Conservation (phyloP, 345 rosid genomes). For the Arabis hirsuta region DNA sequence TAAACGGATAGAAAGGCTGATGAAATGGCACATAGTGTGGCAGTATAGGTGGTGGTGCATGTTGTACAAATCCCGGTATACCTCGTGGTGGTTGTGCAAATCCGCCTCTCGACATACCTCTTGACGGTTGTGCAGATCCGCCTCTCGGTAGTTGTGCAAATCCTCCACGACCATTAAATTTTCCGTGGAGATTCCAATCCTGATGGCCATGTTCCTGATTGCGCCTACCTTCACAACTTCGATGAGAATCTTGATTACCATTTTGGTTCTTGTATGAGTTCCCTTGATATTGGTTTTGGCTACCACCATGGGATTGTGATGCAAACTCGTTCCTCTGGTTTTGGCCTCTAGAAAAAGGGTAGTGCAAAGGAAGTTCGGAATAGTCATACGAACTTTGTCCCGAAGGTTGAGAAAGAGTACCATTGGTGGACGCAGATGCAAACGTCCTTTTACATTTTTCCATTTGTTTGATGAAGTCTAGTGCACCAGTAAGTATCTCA, state of each 20-base stretch:
- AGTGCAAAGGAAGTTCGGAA: slow-evolving; percentile 44
- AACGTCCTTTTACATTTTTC: slow-evolving; percentile 16
- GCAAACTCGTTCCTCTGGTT: slow-evolving; percentile 48
- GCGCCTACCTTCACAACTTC: slow-evolving; percentile 58
- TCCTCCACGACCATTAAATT: slow-evolving; percentile 54
- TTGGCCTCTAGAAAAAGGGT: slow-evolving; percentile 59
- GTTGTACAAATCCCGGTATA: slow-evolving; percentile 52
- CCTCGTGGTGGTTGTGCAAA: slow-evolving; percentile 59
- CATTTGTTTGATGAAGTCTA: background rate
- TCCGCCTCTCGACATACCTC: slow-evolving; percentile 39
- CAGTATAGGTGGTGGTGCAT: slow-evolving; percentile 47
- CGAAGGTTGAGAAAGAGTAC: slow-evolving; percentile 48
- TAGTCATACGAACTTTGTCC: slow-evolving; percentile 37
- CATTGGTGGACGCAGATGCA: slow-evolving; percentile 46
- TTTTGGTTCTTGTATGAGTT: slow-evolving; percentile 58
- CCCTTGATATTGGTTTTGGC: slow-evolving; percentile 56
- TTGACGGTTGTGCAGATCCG: slow-evolving; percentile 53
- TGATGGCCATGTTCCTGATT: slow-evolving; percentile 61
- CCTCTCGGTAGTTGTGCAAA: slow-evolving; percentile 52
- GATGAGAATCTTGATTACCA: slow-evolving; percentile 52
- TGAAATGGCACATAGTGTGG: slow-evolving; percentile 48
- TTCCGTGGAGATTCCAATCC: slow-evolving; percentile 58
- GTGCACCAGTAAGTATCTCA: background rate
- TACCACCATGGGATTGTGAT: slow-evolving; percentile 51
- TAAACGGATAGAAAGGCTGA: slow-evolving; percentile 46